Percentiles rank a stretch among this genome's conserved stretches.
These are phyloP conservation scores for Ceratobasidium sp. DNA, from an alignment of 1,284 basidiomycete species.

Conservation along the genomic window DNA sequence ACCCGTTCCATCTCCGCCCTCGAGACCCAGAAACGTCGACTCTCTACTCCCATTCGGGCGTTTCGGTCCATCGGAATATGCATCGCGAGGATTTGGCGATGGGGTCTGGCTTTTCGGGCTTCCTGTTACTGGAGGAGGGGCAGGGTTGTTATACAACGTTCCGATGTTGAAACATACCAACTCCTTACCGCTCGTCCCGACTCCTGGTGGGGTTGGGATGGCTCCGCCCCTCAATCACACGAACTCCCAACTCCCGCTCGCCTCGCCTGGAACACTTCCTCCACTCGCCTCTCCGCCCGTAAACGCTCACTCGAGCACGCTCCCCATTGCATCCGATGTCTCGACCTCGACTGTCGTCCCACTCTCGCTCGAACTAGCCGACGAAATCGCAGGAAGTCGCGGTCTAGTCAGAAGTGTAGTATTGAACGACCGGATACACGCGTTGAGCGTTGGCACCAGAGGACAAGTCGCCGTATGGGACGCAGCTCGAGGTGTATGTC, in stretches of 20 bases:
- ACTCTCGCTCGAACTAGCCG: slow-evolving; percentile 72
- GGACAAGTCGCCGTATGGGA: slow-evolving; percentile 95
- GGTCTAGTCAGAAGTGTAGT: slow-evolving; percentile 88
- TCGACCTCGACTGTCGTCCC: slow-evolving; percentile 41
- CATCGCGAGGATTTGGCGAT: slow-evolving; percentile 41
- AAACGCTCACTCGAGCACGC: slow-evolving; percentile 17
- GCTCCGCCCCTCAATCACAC: slow-evolving; percentile 35
- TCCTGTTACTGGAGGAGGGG: background rate
- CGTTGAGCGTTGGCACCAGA: slow-evolving; percentile 88
- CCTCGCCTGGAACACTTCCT: slow-evolving; percentile 6
- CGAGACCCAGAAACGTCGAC: slow-evolving; percentile 38
- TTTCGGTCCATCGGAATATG: slow-evolving; percentile 32
- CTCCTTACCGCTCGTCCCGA: slow-evolving; percentile 24
- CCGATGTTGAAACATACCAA: slow-evolving; percentile 28
- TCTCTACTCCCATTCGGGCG: slow-evolving; percentile 40
- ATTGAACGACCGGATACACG: slow-evolving; percentile 93
- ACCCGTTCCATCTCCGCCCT: slow-evolving; percentile 26
- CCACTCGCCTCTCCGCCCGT: background rate
- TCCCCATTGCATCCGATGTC: slow-evolving; percentile 40
- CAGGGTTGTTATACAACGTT: slow-evolving; percentile 9
- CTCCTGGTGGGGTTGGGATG: background rate
- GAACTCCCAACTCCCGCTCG: slow-evolving; percentile 32
- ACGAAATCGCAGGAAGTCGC: slow-evolving; percentile 76
- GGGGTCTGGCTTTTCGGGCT: slow-evolving; percentile 42
- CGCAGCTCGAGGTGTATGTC: slow-evolving; percentile 82